phyloP scores from a whole-genome alignment of 345 rosid genomes.

The Eucalyptus tenuipes region DNA sequence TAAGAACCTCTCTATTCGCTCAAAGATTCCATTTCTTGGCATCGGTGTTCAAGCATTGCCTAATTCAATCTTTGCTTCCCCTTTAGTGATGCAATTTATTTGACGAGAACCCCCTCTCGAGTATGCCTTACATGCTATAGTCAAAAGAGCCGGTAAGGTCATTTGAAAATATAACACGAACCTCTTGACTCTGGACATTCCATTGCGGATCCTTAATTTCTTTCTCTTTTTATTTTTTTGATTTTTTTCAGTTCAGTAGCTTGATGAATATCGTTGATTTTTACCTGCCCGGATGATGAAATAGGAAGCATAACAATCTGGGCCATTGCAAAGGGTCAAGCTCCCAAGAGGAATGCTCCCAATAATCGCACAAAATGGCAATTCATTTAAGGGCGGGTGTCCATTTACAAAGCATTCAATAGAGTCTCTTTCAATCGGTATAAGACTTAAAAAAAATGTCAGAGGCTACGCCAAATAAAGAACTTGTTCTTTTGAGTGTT shows the following conservation, averaged over 20 bases:
- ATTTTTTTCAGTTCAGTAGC: neutral
- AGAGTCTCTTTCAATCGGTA: neutral
- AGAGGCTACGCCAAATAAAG: neutral
- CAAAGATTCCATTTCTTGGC: neutral
- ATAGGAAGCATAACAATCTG: accelerated
- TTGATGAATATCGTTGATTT: neutral
- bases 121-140: neutral
- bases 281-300: neutral
- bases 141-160: neutral
- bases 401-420: neutral
- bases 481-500: neutral
- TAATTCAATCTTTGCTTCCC: neutral
- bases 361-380: neutral
- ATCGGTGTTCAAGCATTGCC: neutral
- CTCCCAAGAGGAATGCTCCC: neutral
- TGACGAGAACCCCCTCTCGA: neutral
- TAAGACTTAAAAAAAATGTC: neutral
- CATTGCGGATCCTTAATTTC: neutral
- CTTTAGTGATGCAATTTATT: neutral
- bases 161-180: neutral
- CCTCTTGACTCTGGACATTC: neutral
- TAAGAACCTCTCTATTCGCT: neutral
- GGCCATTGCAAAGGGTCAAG: neutral
- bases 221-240: too few species aligned
- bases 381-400: neutral